phyloP scores from a whole-genome alignment of 371 early-diverging fungal genomes.

The Apophysomyces trapeziformis region DNA sequence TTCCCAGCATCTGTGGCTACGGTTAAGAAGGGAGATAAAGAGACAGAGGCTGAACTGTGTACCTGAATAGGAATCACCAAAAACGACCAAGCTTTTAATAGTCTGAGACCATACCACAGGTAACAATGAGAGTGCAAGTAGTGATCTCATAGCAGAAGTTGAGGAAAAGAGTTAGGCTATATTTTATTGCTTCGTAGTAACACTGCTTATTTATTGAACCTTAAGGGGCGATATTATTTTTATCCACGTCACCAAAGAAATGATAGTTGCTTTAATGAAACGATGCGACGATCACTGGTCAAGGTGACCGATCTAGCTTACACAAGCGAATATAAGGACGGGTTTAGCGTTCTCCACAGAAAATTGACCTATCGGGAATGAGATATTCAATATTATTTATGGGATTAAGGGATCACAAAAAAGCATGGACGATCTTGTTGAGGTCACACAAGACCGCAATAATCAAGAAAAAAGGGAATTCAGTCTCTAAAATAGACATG shows the following conservation, averaged over 20 bases:
- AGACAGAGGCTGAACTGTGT: slow-evolving; percentile 8
- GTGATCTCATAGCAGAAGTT: background rate
- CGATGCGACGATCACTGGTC: background rate
- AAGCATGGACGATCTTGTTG: slow-evolving; percentile 3
- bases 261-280: background rate
- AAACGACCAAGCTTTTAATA: slow-evolving; percentile 45
- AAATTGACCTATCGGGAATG: background rate
- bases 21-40: background rate
- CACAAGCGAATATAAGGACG: background rate
- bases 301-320: background rate
- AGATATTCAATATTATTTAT: background rate
- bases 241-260: background rate
- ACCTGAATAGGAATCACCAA: slow-evolving; percentile 59
- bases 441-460: background rate
- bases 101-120: slow-evolving; percentile 9
- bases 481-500: too few species aligned
- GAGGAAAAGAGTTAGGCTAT: background rate
- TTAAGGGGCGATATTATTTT: background rate
- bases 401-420: slow-evolving; percentile 3
- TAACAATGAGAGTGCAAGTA: slow-evolving; percentile 2
- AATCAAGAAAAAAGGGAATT: too few species aligned
- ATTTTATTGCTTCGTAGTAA: background rate
- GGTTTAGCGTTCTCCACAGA: background rate
- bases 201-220: too few species aligned
- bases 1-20: slow-evolving; percentile 39